Evolutionary conservation across 352 stramenopile genomes (phyloP).

Genomic region (Pythium pyrilobum): DNA sequence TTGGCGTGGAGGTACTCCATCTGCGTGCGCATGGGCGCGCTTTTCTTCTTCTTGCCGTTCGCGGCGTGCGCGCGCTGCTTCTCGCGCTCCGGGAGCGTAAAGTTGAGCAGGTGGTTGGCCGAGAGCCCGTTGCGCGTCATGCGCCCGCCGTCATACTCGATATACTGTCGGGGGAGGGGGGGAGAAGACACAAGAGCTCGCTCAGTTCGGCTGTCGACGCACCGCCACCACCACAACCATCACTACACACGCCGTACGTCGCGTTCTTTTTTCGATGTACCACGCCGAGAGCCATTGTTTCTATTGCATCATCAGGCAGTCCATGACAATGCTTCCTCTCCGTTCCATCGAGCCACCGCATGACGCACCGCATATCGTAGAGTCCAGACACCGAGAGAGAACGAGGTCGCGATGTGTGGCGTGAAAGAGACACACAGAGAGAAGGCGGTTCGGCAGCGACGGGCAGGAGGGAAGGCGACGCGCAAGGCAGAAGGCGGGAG

Average conservation of each 20-base stretch:
- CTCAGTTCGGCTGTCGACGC: neutral
- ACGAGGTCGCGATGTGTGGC: neutral
- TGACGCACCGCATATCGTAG: conserved; percentile 12
- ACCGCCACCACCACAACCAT: neutral
- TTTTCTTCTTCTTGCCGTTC: conserved; percentile 55
- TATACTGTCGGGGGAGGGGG: too few species aligned
- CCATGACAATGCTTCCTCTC: neutral
- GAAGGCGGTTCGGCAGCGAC: too few species aligned
- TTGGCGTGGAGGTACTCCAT: conserved; percentile 85
- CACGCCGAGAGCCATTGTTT: conserved; percentile 22
- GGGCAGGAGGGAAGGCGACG: neutral
- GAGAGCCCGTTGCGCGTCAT: conserved; percentile 62
- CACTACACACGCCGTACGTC: conserved; percentile 16
- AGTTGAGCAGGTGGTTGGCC: conserved; percentile 84
- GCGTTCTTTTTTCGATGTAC: conserved; percentile 18
- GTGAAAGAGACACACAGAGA: neutral
- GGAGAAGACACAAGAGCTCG: neutral
- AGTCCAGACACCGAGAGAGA: neutral
- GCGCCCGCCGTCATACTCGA: conserved; percentile 31
- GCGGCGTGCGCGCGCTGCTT: conserved; percentile 25
- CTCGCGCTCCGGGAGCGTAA: conserved; percentile 71
- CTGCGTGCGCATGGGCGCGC: conserved; percentile 50
- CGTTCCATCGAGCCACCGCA: neutral
- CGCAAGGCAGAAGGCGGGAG: neutral
- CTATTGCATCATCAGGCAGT: neutral